phyloP scores from a whole-genome alignment of 345 rosid genomes.

The Bruguiera sexangula region DNA sequence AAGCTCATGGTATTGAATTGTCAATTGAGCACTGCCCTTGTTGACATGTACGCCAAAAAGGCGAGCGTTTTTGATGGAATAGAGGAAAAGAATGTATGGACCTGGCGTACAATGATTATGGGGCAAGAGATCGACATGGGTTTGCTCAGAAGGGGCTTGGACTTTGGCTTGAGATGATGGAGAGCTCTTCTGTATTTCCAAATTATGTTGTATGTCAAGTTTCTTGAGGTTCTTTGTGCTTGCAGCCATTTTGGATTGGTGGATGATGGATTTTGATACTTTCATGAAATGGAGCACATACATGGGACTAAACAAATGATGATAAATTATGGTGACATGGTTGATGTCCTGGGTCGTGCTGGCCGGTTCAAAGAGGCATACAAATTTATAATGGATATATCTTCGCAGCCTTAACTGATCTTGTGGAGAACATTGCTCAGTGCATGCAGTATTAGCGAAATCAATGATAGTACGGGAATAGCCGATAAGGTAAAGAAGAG shows the following conservation, averaged over 20 bases:
- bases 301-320: slow-evolving; percentile 66
- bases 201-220: slow-evolving; percentile 53
- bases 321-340: slow-evolving; percentile 72
- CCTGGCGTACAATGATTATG: slow-evolving; percentile 86
- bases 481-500: slow-evolving; percentile 49
- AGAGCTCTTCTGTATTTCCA: slow-evolving; percentile 39
- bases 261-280: slow-evolving; percentile 61
- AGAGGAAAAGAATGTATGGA: slow-evolving; percentile 68
- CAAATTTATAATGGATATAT: slow-evolving; percentile 43
- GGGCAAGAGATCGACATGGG: slow-evolving; percentile 71
- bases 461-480: slow-evolving; percentile 35
- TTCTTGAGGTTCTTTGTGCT: slow-evolving; percentile 78
- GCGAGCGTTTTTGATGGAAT: slow-evolving; percentile 54
- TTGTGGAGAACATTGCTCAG: slow-evolving; percentile 76
- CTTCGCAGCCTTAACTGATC: slow-evolving; percentile 52
- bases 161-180: slow-evolving; percentile 50
- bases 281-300: slow-evolving; percentile 31
- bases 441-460: slow-evolving; percentile 51
- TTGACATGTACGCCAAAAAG: slow-evolving; percentile 69
- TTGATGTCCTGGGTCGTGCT: slow-evolving; percentile 68
- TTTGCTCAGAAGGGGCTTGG: slow-evolving; percentile 54
- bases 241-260: slow-evolving; percentile 77
- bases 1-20: slow-evolving; percentile 52
- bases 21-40: slow-evolving; percentile 71
- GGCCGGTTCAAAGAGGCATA: slow-evolving; percentile 66